These are phyloP conservation scores for Cokeromyces recurvatus DNA, from an alignment of 371 early-diverging fungal genomes.

Conservation along the genomic window DNA sequence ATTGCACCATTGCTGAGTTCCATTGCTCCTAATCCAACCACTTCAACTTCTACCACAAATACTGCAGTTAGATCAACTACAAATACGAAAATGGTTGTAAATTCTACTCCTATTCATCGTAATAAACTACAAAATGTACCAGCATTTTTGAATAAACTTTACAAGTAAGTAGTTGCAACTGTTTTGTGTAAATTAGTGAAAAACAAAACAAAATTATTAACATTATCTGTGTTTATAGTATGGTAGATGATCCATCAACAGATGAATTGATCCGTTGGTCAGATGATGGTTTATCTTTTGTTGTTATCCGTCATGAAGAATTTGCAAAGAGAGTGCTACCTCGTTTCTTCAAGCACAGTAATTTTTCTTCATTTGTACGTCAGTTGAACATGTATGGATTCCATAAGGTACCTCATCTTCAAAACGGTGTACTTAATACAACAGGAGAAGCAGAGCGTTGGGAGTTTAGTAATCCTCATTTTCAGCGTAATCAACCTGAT, in stretches of 20 bases:
- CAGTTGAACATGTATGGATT: conserved; percentile 95
- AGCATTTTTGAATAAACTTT: conserved; percentile 86
- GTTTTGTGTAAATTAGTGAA: neutral
- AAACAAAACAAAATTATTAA: neutral
- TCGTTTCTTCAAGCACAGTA: conserved; percentile 89
- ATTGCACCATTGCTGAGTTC: conserved; percentile 14
- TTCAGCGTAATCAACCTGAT: conserved; percentile 54
- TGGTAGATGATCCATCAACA: conserved; percentile 67
- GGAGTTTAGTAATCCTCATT: conserved; percentile 59
- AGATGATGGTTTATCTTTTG: conserved; percentile 70
- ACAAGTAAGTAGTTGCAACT: conserved; percentile 49
- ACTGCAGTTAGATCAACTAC: neutral
- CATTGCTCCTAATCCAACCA: conserved; percentile 10
- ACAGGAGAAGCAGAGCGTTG: conserved; percentile 59
- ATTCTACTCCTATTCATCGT: conserved; percentile 22
- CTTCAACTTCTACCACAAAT: neutral
- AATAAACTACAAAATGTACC: conserved; percentile 64
- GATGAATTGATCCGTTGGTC: conserved; percentile 78
- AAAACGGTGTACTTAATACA: conserved; percentile 68
- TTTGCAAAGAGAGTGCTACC: conserved; percentile 86
- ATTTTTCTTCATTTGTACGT: conserved; percentile 91
- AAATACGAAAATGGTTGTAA: conserved; percentile 17
- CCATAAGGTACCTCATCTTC: conserved; percentile 77
- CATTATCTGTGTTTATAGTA: conserved; percentile 22
- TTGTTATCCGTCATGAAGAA: conserved; percentile 66